A percentile compares a stretch with the other conserved stretches of the same genome.
Conservation (phyloP, 129 eudicot species). For the Helianthus annuus region DNA sequence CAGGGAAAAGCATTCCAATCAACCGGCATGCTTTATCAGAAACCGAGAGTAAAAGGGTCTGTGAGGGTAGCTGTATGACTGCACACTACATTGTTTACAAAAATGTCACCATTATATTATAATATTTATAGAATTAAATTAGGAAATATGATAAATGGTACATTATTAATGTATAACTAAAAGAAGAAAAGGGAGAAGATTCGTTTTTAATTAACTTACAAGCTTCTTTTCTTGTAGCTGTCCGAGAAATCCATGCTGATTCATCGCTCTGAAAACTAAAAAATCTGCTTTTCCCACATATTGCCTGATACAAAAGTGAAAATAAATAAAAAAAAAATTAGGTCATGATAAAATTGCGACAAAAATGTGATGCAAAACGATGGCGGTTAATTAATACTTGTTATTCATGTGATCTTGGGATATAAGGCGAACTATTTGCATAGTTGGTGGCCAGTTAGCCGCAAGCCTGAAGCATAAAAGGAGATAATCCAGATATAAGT, state of each 20-base stretch:
- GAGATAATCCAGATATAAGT: neutral
- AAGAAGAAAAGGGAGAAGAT: neutral
- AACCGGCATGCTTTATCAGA: conserved; percentile 92
- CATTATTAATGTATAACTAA: neutral
- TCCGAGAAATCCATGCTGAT: conserved; percentile 96
- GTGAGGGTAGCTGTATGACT: conserved; percentile 96
- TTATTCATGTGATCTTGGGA: conserved; percentile 99
- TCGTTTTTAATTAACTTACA: conserved; percentile 52
- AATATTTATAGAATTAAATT: neutral
- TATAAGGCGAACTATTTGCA: conserved; percentile 98
- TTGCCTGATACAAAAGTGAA: conserved; percentile 52
- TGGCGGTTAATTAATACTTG: conserved; percentile 57
- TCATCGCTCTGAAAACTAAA: conserved; percentile 98
- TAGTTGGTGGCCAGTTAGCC: conserved; percentile 95
- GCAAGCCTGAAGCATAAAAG: conserved; percentile 60
- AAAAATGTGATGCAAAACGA: neutral
- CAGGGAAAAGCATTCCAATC: conserved; percentile 99
- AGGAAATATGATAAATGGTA: neutral
- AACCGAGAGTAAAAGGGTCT: conserved; percentile 85
- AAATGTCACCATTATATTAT: conserved; percentile 12
- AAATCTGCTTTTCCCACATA: conserved; percentile 98
- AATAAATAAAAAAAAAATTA: conserved; percentile 1
- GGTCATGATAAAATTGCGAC: conserved; percentile 3
- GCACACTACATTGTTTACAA: conserved; percentile 62
- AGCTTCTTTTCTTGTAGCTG: conserved; percentile 99